Base-by-base conservation (phyloP, 2,329 filamentous ascomycete genomes). In the Microdochium bolleyi region DNA sequence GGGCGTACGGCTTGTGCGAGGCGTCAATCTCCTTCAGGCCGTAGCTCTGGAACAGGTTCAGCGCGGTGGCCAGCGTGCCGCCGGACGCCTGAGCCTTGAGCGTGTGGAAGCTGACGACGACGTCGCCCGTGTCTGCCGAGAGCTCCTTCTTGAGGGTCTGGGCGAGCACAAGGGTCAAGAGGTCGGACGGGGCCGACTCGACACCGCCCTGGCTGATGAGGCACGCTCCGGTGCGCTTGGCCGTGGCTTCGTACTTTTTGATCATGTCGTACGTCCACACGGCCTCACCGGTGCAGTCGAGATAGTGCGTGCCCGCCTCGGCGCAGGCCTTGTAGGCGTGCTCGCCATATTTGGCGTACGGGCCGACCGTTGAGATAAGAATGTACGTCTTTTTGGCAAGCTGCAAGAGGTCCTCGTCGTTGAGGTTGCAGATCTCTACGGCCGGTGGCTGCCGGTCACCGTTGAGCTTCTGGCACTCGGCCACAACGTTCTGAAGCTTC, bases 11-110 rank as follows among this genome's bases (percentile, higher is more conserved):
- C 24, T 66, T 63, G 52, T 70, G 64, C 2, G 77, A 68, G 2
- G 67, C 69, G 14, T 61, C 62, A 5, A 85, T 57, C 51, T 84
- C 70, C 49, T 71, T 67, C 19, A 79, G 50, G 22, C 70, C 68
- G 61, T 77, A 83, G 48, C 67, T 65, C 24, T 85, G 82, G 53
- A 83, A 73, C 22, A 83, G 58, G 49, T 65, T 77, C 14, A 96
- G 67, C 3, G 84, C 72, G 0, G 89, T 91, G 32, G 80, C 76
- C 3, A 92, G 69, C 2, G 88, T 85, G 49, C 84, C 84, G n/a
- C 84, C 84, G 1, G 83, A 87, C 2, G 81, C 41, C 21, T 46
- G 16, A 11, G 41, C 41, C 21, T 46, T 46, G 41, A 75, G 48
- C n/a, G 72, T 68, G 51, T 74, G 65, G 14, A 75, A 53, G 32